Evolutionary conservation across 179 eudicot species (phyloP), one percentile per base, ranked within the genome.

Genomic region (Beta macrorhiza): DNA sequence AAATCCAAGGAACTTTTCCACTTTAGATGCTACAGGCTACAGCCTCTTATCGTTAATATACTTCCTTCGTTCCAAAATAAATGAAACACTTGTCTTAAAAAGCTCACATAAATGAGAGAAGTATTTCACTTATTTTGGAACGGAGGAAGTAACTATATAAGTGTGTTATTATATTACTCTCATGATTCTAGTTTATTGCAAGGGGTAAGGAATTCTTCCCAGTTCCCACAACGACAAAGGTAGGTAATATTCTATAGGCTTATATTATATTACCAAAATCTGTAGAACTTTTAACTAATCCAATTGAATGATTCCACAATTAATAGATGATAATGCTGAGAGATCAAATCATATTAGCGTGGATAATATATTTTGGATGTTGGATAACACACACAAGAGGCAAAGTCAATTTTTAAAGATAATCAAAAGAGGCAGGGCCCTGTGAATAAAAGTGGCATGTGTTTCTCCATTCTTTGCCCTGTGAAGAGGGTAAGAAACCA

Each of bases 321-420:
- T 72, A 72, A 13, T 69, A 25, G 45, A 22, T 25, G 63, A 74
- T 55, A 74, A 74, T 6, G 77, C 63, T 10, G 22, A 29, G 29
- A 55, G 63, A 74, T 29, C 20, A 13, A n/a, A 29, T 74, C 47
- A 55, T 32, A 9, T 32, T 7, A 57, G 77, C 2, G 57, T 57
- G 56, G 62, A 32, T n/a, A 56, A 25, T 56, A 57, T 29, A 53
- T 8, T 7, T 7, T 32, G 45, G 29, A 15, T 32, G 77, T 56
- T 32, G 49, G 64, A 29, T 56, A 15, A 45, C 67, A 20, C 62
- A 14, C 9, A 79, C 61, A 17, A 72, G 57, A 52, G 47, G 70
- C 44, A 47, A 79, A 72, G 59, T 79, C 82, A 61, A 49, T 58
- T 32, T 55, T 64, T 9, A 49, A 1, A 6, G 53, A 49, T 49